A percentile compares a stretch with the other conserved stretches of the same genome.
phyloP scores from a whole-genome alignment of 306 rosid genomes.

The Ceratonia siliqua region DNA sequence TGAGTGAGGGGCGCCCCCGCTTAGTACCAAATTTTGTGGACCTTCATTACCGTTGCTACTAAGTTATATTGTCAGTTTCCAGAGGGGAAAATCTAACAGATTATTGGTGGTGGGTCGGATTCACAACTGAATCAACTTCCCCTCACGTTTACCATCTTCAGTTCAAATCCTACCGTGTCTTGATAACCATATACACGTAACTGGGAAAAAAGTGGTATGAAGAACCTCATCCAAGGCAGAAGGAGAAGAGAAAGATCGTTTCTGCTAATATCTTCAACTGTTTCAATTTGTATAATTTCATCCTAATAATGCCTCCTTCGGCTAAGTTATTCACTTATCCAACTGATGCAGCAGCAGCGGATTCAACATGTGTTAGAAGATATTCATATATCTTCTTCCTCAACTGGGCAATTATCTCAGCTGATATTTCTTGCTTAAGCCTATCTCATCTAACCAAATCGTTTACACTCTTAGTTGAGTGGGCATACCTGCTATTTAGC shows the following conservation, averaged over 20 bases:
- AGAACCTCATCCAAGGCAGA: slow-evolving; percentile 31
- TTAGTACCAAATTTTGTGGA: too few relatives aligned
- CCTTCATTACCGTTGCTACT: too few relatives aligned
- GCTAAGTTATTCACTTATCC: slow-evolving; percentile 38
- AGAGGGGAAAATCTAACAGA: too few relatives aligned
- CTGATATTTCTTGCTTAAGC: slow-evolving; percentile 52
- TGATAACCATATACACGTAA: neutral
- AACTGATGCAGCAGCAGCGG: slow-evolving; percentile 97
- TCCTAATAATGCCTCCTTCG: slow-evolving; percentile 29
- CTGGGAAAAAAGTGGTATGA: neutral
- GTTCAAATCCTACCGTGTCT: too few relatives aligned
- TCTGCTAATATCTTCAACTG: slow-evolving; percentile 24
- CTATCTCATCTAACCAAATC: slow-evolving; percentile 87
- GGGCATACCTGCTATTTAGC: slow-evolving; percentile 88
- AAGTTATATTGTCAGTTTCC: too few relatives aligned
- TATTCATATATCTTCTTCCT: slow-evolving; percentile 90
- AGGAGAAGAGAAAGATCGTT: slow-evolving; percentile 17
- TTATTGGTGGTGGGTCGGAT: too few relatives aligned
- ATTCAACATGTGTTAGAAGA: slow-evolving; percentile 91
- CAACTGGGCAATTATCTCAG: slow-evolving; percentile 68
- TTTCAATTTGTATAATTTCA: slow-evolving; percentile 47
- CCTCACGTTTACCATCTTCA: too few relatives aligned
- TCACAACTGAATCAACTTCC: too few relatives aligned
- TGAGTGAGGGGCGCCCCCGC: too few relatives aligned
- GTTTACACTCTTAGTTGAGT: slow-evolving; percentile 92